Evolutionary conservation across 768 basidiomycete species (phyloP).

Genomic region (Amanita molliuscula): DNA sequence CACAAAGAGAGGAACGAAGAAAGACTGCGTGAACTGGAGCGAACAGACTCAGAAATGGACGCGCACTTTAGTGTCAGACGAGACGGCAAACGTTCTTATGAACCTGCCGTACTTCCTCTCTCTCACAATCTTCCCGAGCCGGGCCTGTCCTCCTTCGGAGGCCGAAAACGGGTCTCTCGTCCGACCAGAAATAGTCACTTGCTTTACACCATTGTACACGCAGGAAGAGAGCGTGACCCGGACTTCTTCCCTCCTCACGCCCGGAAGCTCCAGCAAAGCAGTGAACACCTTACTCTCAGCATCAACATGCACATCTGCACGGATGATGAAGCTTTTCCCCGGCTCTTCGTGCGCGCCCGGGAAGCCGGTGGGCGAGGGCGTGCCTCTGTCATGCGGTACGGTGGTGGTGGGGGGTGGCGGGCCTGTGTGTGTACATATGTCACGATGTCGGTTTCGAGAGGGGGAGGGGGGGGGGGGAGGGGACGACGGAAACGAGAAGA

Average conservation of each 20-base stretch:
- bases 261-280: slow-evolving; percentile 62
- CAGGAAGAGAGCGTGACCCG: slow-evolving; percentile 51
- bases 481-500: no score
- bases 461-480: no score
- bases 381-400: slow-evolving; percentile 14
- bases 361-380: slow-evolving; percentile 12
- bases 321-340: slow-evolving; percentile 33
- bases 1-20: slow-evolving; percentile 6
- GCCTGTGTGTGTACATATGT: neutral
- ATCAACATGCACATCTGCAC: slow-evolving; percentile 54
- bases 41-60: slow-evolving; percentile 8
- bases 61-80: slow-evolving; percentile 45
- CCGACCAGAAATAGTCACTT: slow-evolving; percentile 45
- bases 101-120: slow-evolving; percentile 48
- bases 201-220: slow-evolving; percentile 49
- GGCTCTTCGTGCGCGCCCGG: slow-evolving; percentile 4
- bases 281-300: slow-evolving; percentile 36
- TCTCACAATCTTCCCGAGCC: slow-evolving; percentile 22
- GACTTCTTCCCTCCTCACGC: slow-evolving; percentile 48
- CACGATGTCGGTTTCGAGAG: no score
- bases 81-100: slow-evolving; percentile 41
- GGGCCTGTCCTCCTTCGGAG: slow-evolving; percentile 15
- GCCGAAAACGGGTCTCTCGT: slow-evolving; percentile 28
- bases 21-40: slow-evolving; percentile 7
- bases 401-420: slow-evolving; percentile 4